These are phyloP conservation scores for Pichia sporocuriosa DNA, from an alignment of 805 yeast species.

Conservation along the genomic window DNA sequence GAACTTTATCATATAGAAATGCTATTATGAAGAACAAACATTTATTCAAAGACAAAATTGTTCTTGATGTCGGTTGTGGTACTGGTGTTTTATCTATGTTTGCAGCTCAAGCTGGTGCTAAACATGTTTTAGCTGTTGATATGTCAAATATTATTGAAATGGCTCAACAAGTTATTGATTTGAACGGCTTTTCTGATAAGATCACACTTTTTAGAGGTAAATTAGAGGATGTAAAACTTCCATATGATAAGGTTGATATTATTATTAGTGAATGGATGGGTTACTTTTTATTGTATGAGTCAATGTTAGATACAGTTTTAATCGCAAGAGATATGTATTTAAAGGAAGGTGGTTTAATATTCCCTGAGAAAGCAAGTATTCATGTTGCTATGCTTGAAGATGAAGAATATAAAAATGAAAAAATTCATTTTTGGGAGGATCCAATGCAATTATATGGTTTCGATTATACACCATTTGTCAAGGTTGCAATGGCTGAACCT, in stretches of 20 bases:
- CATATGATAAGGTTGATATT: conserved; percentile 85
- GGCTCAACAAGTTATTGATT: conserved; percentile 82
- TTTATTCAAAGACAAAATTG: conserved; percentile 86
- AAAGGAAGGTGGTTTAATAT: conserved; percentile 76
- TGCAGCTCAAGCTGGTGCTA: conserved; percentile 98
- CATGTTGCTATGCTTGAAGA: conserved; percentile 91
- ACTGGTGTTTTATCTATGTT: conserved; percentile 97
- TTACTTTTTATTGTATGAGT: conserved; percentile 88
- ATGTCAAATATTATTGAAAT: conserved; percentile 93
- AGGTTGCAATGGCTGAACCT: conserved; percentile 86
- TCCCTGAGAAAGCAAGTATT: conserved; percentile 91
- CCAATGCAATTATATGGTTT: conserved; percentile 72
- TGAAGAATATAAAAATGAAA: conserved; percentile 84
- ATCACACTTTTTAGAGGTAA: conserved; percentile 89
- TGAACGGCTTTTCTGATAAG: conserved; percentile 79
- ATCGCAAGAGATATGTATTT: conserved; percentile 89
- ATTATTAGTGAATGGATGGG: conserved; percentile 99
- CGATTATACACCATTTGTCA: conserved; percentile 86
- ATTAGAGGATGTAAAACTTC: conserved; percentile 84
- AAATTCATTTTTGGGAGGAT: conserved; percentile 90
- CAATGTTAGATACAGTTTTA: conserved; percentile 95
- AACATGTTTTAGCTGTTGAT: conserved; percentile 95
- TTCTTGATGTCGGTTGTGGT: conserved; percentile 97
- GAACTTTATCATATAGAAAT: conserved; percentile 86
- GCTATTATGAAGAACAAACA: conserved; percentile 88